Evolutionary conservation across 2,329 filamentous ascomycete genomes (phyloP), one percentile per base, ranked within the genome.

Genomic region (Cucurbitaria berberidis): DNA sequence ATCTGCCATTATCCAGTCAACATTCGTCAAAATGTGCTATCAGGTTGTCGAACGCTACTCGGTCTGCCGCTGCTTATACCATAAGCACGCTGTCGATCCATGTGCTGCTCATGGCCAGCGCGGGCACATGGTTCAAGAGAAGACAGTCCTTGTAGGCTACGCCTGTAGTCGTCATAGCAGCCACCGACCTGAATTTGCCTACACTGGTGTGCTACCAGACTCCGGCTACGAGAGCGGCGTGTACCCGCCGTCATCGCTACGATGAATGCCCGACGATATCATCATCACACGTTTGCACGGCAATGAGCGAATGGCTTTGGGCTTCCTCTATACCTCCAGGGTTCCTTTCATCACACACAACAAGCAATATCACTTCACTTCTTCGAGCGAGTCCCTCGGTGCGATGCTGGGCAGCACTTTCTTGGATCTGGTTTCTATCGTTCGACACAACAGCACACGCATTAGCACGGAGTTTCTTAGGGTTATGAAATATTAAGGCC

Each of bases 21-120:
- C 19, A 5, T 29, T 39, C 39, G 15, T 32, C 60, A 64, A 50
- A 57, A 96, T 96, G 92, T 96, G 92, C 72, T 93, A 91, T 70
- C 90, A 93, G 78, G 78, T 96, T 57, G 81, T 93, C 66, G 92
- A 96, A 76, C 83, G 90, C 53, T 96, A 92, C 80, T 87, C 91
- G 49, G 90, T 89, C 50, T 96, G 92, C 82, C 85, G 87, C 60
- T 96, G 92, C 77, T 82, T 93, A 65, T 96, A 96, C 81, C 91
- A 93, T 80, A 84, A 88, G 69, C 93, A 96, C 74, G 87, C 90
- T 42, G 83, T 96, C 66, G 92, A 96, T 70, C 89, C 89, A 55
- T 96, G 92, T 73, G 81, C 86, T 43, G 81, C 85, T 30, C 91
- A 91, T 72, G 89, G 89, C 55, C 86, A 89, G 54, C 84, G 85